Evolutionary conservation across 1,139 yeast species (phyloP), one percentile per base, ranked within the genome.

Genomic region (Arxiozyma telluris): DNA sequence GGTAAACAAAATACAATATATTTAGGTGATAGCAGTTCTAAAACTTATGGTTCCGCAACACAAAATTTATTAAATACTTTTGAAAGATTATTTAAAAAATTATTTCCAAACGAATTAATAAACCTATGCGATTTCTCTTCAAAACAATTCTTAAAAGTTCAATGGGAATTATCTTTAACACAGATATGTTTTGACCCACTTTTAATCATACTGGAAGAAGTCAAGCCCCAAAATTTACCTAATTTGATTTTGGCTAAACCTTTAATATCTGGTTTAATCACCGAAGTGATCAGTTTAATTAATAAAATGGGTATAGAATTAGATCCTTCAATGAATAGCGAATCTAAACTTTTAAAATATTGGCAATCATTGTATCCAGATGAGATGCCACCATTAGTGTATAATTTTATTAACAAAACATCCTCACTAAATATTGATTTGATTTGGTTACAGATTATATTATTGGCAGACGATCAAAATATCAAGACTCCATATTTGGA

Each of bases 401-500:
- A 60, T 54, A 68, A 64, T 55, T 66, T 63, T 54, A 50, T 63
- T 42, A 62, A 59, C 52, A 63, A 52, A 52, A 61, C 63, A 17
- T 58, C 63, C 1, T 59, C 63, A 3, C 50, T 87, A 55, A 82
- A 84, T 58, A 74, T 86, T 50, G 97, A 90, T 69, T 75, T 89
- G 64, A 73, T 89, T 50, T 72, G 90, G 55, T 76, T 90, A 57
- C 95, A 89, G 67, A 96, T 96, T 4, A 90, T 90, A 55, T 74
- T 90, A 54, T 73, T 89, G 56, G 96, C 94, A 20, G 96, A 89
- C 70, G 96, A 89, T 67, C 80, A 80, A 64, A 84, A 87, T 49
- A 83, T 89, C 53, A 84, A 87, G 66, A 87, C 96, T 0, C 96
- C 97, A 3, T 90, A 90, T 67, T 76, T 90, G 69, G 97, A 90